phyloP scores from a whole-genome alignment of 345 rosid genomes.

The Eucalyptus tenuipes region DNA sequence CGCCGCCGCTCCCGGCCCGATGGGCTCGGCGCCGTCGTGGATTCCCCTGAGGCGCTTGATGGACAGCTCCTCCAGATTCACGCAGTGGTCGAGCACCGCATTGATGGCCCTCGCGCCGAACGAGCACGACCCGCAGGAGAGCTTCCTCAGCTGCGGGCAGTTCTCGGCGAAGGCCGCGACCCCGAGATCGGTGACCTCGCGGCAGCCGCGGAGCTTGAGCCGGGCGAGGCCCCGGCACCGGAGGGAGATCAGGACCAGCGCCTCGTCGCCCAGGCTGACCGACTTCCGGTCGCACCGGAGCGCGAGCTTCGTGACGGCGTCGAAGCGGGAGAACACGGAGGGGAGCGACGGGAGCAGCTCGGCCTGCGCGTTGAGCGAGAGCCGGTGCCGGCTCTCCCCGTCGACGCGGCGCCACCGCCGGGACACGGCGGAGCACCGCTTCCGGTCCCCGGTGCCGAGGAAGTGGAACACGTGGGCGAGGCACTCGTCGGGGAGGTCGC shows the following conservation, averaged over 20 bases:
- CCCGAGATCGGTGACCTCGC: constrained; percentile 70
- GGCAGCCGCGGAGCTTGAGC: constrained; percentile 92
- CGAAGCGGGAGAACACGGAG: constrained; percentile 50
- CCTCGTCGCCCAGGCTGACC: constrained; percentile 53
- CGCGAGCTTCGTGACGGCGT: constrained; percentile 60
- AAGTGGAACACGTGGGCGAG: constrained; percentile 70
- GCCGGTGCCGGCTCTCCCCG: constrained; percentile 56
- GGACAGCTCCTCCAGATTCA: constrained; percentile 44
- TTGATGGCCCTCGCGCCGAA: constrained; percentile 73
- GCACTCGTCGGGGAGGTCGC: constrained; percentile 74
- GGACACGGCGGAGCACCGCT: constrained; percentile 64
- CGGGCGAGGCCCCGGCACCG: constrained; percentile 57
- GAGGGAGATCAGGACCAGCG: constrained; percentile 39
- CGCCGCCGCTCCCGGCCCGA: constrained; percentile 22
- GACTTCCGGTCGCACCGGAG: constrained; percentile 65
- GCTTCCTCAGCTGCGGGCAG: constrained; percentile 44
- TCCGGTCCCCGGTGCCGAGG: constrained; percentile 54
- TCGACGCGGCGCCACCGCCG: constrained; percentile 76
- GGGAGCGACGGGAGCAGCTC: constrained; percentile 31
- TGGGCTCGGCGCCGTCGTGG: constrained; percentile 24
- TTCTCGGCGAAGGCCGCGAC: constrained; percentile 46
- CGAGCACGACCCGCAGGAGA: constrained; percentile 69
- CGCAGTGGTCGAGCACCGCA: constrained; percentile 48
- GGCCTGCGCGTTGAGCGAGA: constrained; percentile 53
- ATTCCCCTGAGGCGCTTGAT: constrained; percentile 57